Evolutionary conservation across 768 basidiomycete species (phyloP).

Genomic region (Gloeophyllum trabeum): DNA sequence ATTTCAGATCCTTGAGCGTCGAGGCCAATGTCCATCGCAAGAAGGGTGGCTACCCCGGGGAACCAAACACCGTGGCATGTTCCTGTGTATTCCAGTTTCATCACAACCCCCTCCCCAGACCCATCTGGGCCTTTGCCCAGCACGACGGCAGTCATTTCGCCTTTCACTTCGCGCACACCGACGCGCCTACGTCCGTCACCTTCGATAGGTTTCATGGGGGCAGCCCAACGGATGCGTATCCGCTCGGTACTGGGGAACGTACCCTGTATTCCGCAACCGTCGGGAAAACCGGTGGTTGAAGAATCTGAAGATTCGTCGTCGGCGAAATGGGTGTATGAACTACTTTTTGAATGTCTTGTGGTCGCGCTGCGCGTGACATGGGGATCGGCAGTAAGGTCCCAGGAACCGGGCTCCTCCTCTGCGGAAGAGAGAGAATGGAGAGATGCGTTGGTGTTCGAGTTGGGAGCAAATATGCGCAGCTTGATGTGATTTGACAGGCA

Average conservation of each 20-base stretch:
- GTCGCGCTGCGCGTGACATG: conserved; percentile 49
- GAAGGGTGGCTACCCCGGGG: conserved; percentile 70
- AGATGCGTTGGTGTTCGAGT: conserved; percentile 34
- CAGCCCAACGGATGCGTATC: conserved; percentile 70
- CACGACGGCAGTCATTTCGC: conserved; percentile 53
- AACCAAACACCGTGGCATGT: conserved; percentile 73
- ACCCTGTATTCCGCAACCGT: conserved; percentile 61
- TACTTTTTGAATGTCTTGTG: conserved; percentile 36
- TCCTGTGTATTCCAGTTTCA: conserved; percentile 62
- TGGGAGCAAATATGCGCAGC: conserved; percentile 63
- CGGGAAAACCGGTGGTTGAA: conserved; percentile 37
- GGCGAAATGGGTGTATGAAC: conserved; percentile 34
- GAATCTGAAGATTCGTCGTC: conserved; percentile 80
- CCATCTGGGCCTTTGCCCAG: conserved; percentile 32
- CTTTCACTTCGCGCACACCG: conserved; percentile 56
- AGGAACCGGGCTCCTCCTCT: conserved; percentile 55
- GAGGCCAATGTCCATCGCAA: conserved; percentile 68
- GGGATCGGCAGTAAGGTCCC: conserved; percentile 73
- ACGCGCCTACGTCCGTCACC: conserved; percentile 52
- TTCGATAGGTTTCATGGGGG: conserved; percentile 37
- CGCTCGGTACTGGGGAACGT: conserved; percentile 71
- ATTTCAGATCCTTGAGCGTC: conserved; percentile 61
- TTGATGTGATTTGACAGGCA: conserved; percentile 70
- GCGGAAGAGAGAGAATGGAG: conserved; percentile 67
- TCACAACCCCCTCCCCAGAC: conserved; percentile 35